A percentile compares a stretch with the other conserved stretches of the same genome.
phyloP scores from a whole-genome alignment of 495 filamentous ascomycete genomes.

The Daldinia vernicosa region DNA sequence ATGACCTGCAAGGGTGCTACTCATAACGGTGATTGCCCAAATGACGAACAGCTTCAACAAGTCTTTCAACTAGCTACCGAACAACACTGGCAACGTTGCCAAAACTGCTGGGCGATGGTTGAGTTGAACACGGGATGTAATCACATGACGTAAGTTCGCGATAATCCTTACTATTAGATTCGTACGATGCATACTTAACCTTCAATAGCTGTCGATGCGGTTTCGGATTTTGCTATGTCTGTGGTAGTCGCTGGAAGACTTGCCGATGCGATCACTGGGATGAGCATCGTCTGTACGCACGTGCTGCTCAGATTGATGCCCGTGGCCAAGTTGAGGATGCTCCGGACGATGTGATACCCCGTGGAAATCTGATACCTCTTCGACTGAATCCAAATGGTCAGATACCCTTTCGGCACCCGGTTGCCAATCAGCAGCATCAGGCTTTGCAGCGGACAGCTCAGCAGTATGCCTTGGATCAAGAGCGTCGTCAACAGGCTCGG shows the following conservation, averaged over 20 bases:
- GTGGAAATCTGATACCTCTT: too few species aligned
- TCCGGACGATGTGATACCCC: background rate
- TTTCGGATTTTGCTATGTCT: slow-evolving; percentile 67
- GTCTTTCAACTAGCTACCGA: slow-evolving; percentile 71
- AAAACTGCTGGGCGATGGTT: slow-evolving; percentile 73
- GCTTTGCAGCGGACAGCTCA: too few species aligned
- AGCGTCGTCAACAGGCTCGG: background rate
- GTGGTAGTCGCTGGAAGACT: slow-evolving; percentile 60
- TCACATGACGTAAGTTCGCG: slow-evolving; percentile 72
- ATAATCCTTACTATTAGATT: background rate
- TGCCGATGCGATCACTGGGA: slow-evolving; percentile 58
- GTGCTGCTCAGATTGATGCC: slow-evolving; percentile 48
- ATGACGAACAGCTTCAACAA: slow-evolving; percentile 69
- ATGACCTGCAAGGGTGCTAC: slow-evolving; percentile 54
- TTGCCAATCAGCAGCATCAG: background rate
- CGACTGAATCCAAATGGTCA: background rate
- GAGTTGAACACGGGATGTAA: slow-evolving; percentile 81
- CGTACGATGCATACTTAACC: slow-evolving; percentile 9
- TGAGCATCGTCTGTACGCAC: slow-evolving; percentile 45
- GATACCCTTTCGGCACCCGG: background rate
- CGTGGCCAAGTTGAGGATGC: slow-evolving; percentile 29
- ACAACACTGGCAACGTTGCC: slow-evolving; percentile 77
- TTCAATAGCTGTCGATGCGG: slow-evolving; percentile 59
- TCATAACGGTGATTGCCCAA: slow-evolving; percentile 69
- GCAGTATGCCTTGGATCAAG: background rate